Conservation (phyloP, 257 asterid species). For the Nicotiana undulata region DNA sequence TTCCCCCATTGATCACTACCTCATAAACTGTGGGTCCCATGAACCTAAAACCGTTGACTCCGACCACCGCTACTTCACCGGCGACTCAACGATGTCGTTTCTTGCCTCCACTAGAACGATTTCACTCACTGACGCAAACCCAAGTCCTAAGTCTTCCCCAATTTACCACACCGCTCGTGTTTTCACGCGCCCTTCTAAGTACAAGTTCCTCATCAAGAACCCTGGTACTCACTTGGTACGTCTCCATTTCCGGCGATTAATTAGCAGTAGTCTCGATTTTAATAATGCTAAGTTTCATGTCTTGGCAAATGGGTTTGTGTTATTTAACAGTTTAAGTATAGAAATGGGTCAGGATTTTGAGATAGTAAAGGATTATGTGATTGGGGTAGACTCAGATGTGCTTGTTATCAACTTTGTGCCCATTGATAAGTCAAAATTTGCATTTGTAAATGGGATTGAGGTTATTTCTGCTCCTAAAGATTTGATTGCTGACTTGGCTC, state of each 20-base stretch:
- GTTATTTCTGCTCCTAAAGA: conserved; percentile 79
- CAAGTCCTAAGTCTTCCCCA: conserved; percentile 28
- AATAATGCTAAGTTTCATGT: conserved; percentile 63
- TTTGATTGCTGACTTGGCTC: conserved; percentile 64
- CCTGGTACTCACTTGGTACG: conserved; percentile 67
- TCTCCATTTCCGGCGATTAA: conserved; percentile 53
- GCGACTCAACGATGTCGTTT: conserved; percentile 30
- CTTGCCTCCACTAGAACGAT: conserved; percentile 34
- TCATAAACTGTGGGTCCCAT: conserved; percentile 61
- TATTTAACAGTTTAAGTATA: conserved; percentile 45
- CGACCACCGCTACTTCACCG: conserved; percentile 55
- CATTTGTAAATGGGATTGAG: conserved; percentile 77
- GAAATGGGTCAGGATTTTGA: conserved; percentile 10
- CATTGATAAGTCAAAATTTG: conserved; percentile 34
- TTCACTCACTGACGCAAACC: conserved; percentile 22
- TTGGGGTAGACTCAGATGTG: conserved; percentile 42
- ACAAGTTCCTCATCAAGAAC: conserved; percentile 46
- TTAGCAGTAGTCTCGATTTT: conserved; percentile 4
- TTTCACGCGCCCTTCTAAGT: conserved; percentile 52
- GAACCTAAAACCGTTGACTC: conserved; percentile 33
- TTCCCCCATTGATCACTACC: conserved; percentile 57
- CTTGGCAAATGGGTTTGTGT: conserved; percentile 58
- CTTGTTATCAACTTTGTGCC: conserved; percentile 55
- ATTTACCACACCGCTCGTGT: conserved; percentile 63
- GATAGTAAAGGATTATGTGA: conserved; percentile 58